Percentiles rank a stretch among this genome's conserved stretches.
Evolutionary conservation across 805 yeast genomes (phyloP).

Genomic region (Candida krabiensis): DNA sequence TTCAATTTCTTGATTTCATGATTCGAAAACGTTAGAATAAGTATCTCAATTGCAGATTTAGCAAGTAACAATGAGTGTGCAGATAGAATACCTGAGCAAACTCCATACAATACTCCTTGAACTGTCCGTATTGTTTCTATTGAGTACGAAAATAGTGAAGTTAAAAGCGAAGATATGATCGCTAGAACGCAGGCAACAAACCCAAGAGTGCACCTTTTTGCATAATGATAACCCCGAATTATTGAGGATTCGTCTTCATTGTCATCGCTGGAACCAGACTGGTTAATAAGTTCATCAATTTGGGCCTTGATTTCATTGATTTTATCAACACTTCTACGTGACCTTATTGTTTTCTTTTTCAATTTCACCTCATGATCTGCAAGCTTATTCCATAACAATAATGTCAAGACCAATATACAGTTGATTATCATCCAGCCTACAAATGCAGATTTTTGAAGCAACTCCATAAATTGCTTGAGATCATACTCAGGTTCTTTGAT

Average conservation of each 20-base stretch:
- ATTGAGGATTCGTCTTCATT: neutral
- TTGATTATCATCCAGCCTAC: constrained; percentile 54
- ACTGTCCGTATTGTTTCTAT: constrained; percentile 27
- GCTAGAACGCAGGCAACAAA: neutral
- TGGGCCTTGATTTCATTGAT: constrained; percentile 5
- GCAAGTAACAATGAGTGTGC: constrained; percentile 86
- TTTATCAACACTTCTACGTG: constrained; percentile 2
- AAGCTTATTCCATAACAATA: constrained; percentile 32
- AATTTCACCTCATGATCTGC: constrained; percentile 13
- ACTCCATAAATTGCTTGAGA: constrained; percentile 45
- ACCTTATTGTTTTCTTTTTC: constrained; percentile 5
- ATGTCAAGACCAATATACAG: constrained; percentile 26
- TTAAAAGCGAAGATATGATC: neutral
- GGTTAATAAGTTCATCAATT: constrained; percentile 1
- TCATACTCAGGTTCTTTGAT: constrained; percentile 53
- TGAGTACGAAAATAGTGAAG: constrained; percentile 12
- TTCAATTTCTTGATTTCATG: constrained; percentile 33
- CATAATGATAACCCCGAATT: neutral
- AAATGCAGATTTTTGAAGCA: constrained; percentile 47
- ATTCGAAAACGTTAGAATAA: constrained; percentile 44
- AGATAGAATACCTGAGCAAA: constrained; percentile 71
- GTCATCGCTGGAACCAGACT: neutral
- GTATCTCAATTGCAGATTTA: constrained; percentile 75
- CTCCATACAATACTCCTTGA: constrained; percentile 66
- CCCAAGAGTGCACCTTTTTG: neutral